Base-by-base conservation (phyloP, 2,329 filamentous ascomycete genomes). In the Sclerotinia spermophila region DNA sequence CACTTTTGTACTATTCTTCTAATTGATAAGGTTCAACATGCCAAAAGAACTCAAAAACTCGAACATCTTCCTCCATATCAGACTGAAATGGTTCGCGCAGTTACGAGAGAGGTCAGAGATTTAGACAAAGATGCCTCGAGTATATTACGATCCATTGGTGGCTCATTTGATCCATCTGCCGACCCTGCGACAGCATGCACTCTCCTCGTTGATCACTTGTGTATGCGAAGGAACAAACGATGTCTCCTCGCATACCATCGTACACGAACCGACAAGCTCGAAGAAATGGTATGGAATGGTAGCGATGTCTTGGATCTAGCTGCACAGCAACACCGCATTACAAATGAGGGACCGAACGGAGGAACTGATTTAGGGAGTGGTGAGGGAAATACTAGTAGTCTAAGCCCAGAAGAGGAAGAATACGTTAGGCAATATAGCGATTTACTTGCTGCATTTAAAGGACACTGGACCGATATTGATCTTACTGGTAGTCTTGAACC, bases 381-480 rank as follows among this genome's bases (percentile, higher is more conserved):
- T 15, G 85, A 87, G 69, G 83, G 81, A 40, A 83, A 82, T 33
- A 89, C 89, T 71, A 95, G 90, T 83, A 95, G 92, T 77, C 83
- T 98, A 71, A 97, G 94, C 77, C 94, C 96, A 0, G 95, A 98
- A 79, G 96, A 99, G 80, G 94, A 97, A 80, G 96, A 98, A 77
- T 99, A 97, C 78, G 92, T 97, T 71, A 87, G 95, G 72, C 91
- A 94, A 78, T 99, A 97, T 79, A 90, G 91, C 74, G 94, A 99
- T 78, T 84, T 99, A 75, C 83, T 99, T 69, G 93, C 95, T n/a
- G 93, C 94, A 2, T 97, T 96, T 82, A 99, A 99, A 80, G 96
- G 96, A 0, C 94, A 97, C 78, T 99, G 95, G 95, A 98, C 95
- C 30, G 96, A 99, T 79, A 92, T 99, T 75, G 96, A 99, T 81